phyloP scores from a whole-genome alignment of 371 early-diverging fungal species.

The Smittium culicis region DNA sequence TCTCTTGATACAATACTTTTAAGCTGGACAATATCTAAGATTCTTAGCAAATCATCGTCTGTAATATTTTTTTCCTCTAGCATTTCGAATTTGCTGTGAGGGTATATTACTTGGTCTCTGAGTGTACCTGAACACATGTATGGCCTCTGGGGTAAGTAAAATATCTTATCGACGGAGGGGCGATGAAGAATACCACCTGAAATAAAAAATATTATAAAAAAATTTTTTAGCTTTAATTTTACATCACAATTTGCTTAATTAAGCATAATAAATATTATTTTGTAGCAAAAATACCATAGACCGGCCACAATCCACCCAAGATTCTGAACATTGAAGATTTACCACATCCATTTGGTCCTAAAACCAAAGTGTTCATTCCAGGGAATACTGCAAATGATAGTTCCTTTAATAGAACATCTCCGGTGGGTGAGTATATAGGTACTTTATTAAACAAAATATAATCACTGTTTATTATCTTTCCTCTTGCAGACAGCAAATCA shows the following conservation, averaged over 20 bases:
- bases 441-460: constrained; percentile 51
- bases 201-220: not conserved
- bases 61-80: constrained; percentile 23
- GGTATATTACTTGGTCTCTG: constrained; percentile 85
- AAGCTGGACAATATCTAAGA: constrained; percentile 57
- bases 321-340: constrained; percentile 88
- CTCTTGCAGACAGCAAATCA: constrained; percentile 24
- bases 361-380: constrained; percentile 74
- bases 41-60: constrained; percentile 45
- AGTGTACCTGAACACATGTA: constrained; percentile 82
- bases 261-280: too few relatives aligned
- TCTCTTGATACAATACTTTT: constrained; percentile 59
- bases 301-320: constrained; percentile 79
- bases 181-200: constrained; percentile 55
- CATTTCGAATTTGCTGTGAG: constrained; percentile 47
- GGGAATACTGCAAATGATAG: constrained; percentile 68
- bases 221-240: too few relatives aligned
- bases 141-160: constrained; percentile 90
- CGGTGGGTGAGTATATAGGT: constrained; percentile 61
- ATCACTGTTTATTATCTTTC: too few relatives aligned
- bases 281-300: too few relatives aligned
- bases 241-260: too few relatives aligned
- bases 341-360: constrained; percentile 87
- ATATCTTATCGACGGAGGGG: constrained; percentile 61
- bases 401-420: constrained; percentile 77